Base-by-base conservation (phyloP, 2,329 filamentous ascomycete species). In the Didymella pinodella region DNA sequence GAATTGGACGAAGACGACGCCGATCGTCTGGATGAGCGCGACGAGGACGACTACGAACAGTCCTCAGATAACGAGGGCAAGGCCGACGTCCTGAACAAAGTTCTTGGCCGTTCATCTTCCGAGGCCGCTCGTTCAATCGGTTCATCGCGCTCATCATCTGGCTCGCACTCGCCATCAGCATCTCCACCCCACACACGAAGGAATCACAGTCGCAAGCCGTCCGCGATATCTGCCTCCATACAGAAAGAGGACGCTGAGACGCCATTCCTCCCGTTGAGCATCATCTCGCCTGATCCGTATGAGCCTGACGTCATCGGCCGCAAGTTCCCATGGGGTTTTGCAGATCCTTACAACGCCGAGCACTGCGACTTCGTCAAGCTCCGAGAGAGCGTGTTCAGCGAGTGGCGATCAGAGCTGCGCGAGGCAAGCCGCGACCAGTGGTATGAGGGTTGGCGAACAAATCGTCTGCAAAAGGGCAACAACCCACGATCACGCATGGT, bases 281-380 rank as follows among this genome's bases (percentile, higher is more conserved):
- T 97, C 75, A 90, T 99, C 75, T 97, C 92, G 62, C 95, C 95
- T 0, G 95, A 99, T 76, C 86, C 91, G 41, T 96, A 98, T 78
- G 91, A 96, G 70, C 89, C 89, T 8, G 86, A 85, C 31, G 83
- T 91, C 16, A 81, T 96, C 60, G 95, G 95, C 45, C 90, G 95
- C 60, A 89, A 90, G 65, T 99, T 98, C 76, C 91, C 95, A 0
- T 99, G 95, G 95, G 95, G 95, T 7, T 96, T 97, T 68, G 95
- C 95, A 4, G 92, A 98, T 73, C 95, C 95, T 0, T 93, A 95
- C 81, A 89, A 98, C 71, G 84, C 88, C 29, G 87, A 91, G 68
- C 95, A 99, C 80, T 99, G 95, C 79, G 95, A 99, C 78, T 99
- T 97, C 77, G 83, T 90, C 55, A 89, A 90, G 62, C 85, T 99